Conservation (phyloP, 208 protist species). For the Sergeia podlipaevii region DNA sequence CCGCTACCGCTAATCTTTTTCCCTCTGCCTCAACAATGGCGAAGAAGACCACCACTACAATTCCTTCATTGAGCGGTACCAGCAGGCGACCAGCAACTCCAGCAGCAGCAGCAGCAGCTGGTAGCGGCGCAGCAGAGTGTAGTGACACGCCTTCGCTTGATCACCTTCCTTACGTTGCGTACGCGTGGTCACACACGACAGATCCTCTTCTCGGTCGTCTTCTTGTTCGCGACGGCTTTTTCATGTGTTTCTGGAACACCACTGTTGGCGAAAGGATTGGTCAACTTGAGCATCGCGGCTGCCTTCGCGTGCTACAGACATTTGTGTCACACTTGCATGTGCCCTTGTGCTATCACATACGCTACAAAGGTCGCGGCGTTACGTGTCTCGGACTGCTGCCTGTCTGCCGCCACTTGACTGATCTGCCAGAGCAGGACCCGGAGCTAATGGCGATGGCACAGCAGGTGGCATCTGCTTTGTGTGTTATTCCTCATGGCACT, state of each 20-base stretch:
- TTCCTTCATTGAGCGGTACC: background rate
- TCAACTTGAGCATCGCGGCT: constrained; percentile 40
- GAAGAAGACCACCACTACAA: background rate
- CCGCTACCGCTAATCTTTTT: background rate
- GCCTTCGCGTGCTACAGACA: constrained; percentile 34
- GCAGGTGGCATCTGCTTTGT: constrained; percentile 40
- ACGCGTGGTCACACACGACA: constrained; percentile 29
- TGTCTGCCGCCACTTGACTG: constrained; percentile 24
- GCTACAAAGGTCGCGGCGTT: constrained; percentile 47
- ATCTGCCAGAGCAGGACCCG: constrained; percentile 31
- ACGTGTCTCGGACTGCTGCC: constrained; percentile 29
- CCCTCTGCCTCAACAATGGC: background rate
- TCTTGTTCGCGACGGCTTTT: constrained; percentile 35
- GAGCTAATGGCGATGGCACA: constrained; percentile 43
- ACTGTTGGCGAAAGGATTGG: constrained; percentile 32
- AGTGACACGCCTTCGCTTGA: no score
- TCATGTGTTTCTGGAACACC: constrained; percentile 45
- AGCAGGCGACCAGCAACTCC: no score
- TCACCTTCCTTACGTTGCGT: constrained; percentile 14
- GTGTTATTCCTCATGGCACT: constrained; percentile 24
- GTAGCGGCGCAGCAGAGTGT: background rate
- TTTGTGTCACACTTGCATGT: constrained; percentile 34
- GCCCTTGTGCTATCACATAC: constrained; percentile 42
- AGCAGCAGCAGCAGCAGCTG: background rate
- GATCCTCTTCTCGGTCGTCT: constrained; percentile 30